These are phyloP conservation scores for Filobasidium wieringae DNA, from an alignment of 768 basidiomycete species.

Conservation along the genomic window DNA sequence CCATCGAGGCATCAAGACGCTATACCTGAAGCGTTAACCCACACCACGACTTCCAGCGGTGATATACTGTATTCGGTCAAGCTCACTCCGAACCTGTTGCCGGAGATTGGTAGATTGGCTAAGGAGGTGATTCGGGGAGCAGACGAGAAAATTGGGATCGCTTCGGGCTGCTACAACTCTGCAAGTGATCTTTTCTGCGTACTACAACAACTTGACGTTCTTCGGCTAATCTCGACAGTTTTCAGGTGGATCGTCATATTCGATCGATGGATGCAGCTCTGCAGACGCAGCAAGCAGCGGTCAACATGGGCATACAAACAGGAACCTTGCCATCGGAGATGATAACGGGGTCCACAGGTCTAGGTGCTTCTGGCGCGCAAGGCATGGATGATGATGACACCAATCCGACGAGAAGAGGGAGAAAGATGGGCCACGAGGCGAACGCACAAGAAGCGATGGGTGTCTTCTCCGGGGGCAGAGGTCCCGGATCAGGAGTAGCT, in stretches of 20 bases:
- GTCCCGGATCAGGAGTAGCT: slow-evolving; percentile 11
- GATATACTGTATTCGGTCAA: not conserved
- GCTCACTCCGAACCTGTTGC: slow-evolving; percentile 13
- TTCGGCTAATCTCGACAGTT: not conserved
- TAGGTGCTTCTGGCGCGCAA: slow-evolving; percentile 35
- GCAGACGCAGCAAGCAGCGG: slow-evolving; percentile 30
- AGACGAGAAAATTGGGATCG: slow-evolving; percentile 38
- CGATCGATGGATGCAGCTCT: slow-evolving; percentile 37
- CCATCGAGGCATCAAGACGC: not conserved
- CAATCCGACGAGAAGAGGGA: too few species aligned
- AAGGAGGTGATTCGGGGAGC: slow-evolving; percentile 32
- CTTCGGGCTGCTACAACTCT: slow-evolving; percentile 36
- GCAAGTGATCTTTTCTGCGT: slow-evolving; percentile 16
- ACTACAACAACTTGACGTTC: not conserved
- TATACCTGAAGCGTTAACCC: not conserved
- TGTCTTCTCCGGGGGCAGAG: slow-evolving; percentile 13
- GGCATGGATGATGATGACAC: slow-evolving; percentile 9
- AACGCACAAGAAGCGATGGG: not conserved
- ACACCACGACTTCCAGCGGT: not conserved
- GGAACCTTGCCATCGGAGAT: slow-evolving; percentile 27
- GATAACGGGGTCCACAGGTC: slow-evolving; percentile 16
- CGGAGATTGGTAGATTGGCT: slow-evolving; percentile 30
- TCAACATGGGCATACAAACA: slow-evolving; percentile 30
- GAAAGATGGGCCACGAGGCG: too few species aligned
- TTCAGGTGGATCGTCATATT: slow-evolving; percentile 37